Percentiles rank a stretch among this genome's conserved stretches.
Evolutionary conservation across 225 moss, liverwort and hornwort species (phyloP).

Genomic region (Marchantia polymorpha): DNA sequence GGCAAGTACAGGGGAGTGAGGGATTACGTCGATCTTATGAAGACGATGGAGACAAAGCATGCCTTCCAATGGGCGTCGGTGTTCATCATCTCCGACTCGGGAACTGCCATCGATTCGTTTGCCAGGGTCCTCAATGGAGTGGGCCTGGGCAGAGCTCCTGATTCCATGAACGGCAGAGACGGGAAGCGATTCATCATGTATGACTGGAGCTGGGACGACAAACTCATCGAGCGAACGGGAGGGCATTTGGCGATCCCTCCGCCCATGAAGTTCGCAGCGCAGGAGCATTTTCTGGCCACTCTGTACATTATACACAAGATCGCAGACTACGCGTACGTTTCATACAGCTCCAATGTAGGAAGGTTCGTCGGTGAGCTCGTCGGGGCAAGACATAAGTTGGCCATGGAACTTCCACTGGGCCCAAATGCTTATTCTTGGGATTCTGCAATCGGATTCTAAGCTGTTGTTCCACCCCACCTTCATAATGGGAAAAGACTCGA

Average conservation of each 20-base stretch:
- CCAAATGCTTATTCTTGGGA: conserved; percentile 33
- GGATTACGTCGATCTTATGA: conserved; percentile 31
- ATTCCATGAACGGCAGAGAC: conserved; percentile 5
- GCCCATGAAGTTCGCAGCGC: conserved; percentile 25
- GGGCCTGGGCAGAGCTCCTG: neutral
- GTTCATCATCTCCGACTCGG: conserved; percentile 41
- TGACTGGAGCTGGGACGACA: conserved; percentile 35
- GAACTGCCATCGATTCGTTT: conserved; percentile 26
- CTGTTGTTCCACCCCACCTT: neutral
- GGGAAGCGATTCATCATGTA: conserved; percentile 36
- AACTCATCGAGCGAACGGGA: conserved; percentile 25
- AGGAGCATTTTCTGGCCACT: conserved; percentile 37
- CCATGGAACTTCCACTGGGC: conserved; percentile 11
- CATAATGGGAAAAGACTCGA: neutral
- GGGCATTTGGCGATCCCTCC: conserved; percentile 30
- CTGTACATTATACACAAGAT: conserved; percentile 38
- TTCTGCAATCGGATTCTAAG: neutral
- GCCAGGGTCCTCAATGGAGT: conserved; percentile 20
- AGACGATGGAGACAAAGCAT: conserved; percentile 27
- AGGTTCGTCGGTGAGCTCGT: conserved; percentile 39
- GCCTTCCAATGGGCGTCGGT: conserved; percentile 31
- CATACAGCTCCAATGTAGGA: conserved; percentile 43
- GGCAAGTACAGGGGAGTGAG: conserved; percentile 11
- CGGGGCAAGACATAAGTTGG: conserved; percentile 27
- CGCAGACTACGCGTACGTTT: conserved; percentile 39